Conservation (phyloP, 176 grass and related monocot species). For the Eleusine indica region DNA sequence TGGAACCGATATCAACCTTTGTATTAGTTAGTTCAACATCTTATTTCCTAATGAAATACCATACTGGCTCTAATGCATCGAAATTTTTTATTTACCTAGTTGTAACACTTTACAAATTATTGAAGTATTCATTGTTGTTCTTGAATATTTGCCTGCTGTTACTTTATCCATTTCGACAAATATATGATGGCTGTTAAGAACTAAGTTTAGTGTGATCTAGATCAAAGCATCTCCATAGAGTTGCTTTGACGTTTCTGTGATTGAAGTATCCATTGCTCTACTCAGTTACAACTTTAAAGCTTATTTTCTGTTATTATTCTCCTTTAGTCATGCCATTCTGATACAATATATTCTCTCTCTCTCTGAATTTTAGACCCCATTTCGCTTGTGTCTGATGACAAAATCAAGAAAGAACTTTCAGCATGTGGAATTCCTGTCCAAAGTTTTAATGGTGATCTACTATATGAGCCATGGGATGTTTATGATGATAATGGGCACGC, state of each 20-base stretch:
- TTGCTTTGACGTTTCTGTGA: neutral
- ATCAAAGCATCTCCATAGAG: conserved; percentile 11
- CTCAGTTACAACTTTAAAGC: neutral
- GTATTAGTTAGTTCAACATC: neutral
- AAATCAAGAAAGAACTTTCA: conserved; percentile 76
- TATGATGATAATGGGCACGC: conserved; percentile 71
- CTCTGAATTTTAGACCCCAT: conserved; percentile 68
- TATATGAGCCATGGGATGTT: conserved; percentile 89
- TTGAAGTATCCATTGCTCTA: conserved; percentile 22
- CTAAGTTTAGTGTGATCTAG: conserved; percentile 13
- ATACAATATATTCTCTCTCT: conserved; percentile 40
- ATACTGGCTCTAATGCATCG: neutral
- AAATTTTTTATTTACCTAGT: neutral
- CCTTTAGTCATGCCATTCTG: conserved; percentile 4
- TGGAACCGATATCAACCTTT: neutral
- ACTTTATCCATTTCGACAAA: neutral
- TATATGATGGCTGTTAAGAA: conserved; percentile 20
- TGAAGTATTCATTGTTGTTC: conserved; percentile 3
- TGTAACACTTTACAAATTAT: conserved; percentile 1
- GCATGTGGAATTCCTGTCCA: conserved; percentile 64
- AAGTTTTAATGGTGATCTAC: conserved; percentile 80
- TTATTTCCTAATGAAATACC: neutral
- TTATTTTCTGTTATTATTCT: conserved; percentile 26
- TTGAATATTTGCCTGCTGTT: conserved; percentile 7
- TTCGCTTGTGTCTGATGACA: conserved; percentile 83